Percentiles rank a stretch among this genome's conserved stretches.
Evolutionary conservation across 495 filamentous ascomycete species (phyloP).

Genomic region (Podospora tetraspora): DNA sequence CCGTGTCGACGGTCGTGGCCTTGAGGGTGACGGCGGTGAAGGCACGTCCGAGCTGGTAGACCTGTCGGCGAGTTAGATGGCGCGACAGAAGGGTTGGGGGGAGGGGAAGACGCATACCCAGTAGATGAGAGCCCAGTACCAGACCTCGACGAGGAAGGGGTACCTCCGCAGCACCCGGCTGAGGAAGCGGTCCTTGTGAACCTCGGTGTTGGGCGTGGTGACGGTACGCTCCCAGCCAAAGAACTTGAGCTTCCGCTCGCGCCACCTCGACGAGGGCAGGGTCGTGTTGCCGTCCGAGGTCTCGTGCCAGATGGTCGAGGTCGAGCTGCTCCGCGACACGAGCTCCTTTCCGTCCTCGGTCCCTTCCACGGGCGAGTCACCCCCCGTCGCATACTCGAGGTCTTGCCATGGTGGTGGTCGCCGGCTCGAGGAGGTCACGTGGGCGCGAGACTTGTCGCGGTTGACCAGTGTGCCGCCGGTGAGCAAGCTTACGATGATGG

Average conservation of each 20-base stretch:
- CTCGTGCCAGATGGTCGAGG: conserved; percentile 19
- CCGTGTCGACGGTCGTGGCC: conserved; percentile 46
- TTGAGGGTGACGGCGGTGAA: conserved; percentile 56
- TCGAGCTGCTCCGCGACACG: conserved; percentile 21
- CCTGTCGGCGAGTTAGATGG: conserved; percentile 12
- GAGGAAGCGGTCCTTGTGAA: conserved; percentile 27
- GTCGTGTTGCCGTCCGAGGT: not conserved
- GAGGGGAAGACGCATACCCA: conserved; percentile 51
- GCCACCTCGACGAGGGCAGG: conserved; percentile 9
- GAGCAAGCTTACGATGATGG: conserved; percentile 30
- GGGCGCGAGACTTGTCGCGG: conserved; percentile 21
- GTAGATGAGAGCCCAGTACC: conserved; percentile 73
- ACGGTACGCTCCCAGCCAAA: conserved; percentile 23
- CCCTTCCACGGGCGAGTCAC: conserved; percentile 4
- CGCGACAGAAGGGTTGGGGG: not conserved
- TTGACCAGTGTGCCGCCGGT: conserved; percentile 32
- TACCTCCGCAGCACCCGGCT: conserved; percentile 56
- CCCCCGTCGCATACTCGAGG: conserved; percentile 20
- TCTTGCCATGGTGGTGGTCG: conserved; percentile 22
- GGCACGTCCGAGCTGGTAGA: conserved; percentile 34
- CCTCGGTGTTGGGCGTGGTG: conserved; percentile 27
- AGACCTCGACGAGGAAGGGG: conserved; percentile 74
- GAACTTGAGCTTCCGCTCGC: conserved; percentile 20
- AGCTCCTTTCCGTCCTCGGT: conserved; percentile 1
- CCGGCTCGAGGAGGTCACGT: conserved; percentile 1